Evolutionary conservation across 2,329 filamentous ascomycete species (phyloP).

Genomic region (Aureobasidium uvarum): DNA sequence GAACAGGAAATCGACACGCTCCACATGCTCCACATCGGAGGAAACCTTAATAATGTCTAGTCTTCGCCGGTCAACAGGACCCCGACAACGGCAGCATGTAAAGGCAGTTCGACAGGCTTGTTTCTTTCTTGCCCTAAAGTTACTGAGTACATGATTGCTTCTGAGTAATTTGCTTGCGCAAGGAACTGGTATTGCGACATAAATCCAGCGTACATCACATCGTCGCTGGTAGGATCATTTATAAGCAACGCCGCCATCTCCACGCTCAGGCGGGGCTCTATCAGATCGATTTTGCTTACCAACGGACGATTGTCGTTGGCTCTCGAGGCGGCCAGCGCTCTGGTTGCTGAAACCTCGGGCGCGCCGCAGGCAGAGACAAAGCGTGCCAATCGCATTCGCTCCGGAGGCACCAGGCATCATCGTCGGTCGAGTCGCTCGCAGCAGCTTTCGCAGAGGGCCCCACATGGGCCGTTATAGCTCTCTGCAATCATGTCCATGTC

Average conservation of each 20-base stretch:
- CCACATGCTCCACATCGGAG: constrained; percentile 19
- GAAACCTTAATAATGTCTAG: constrained; percentile 15
- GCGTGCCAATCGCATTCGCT: background rate
- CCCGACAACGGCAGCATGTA: constrained; percentile 9
- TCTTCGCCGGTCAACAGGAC: background rate
- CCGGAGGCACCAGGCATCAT: background rate
- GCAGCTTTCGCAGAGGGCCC: constrained; percentile 16
- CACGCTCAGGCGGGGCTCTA: constrained; percentile 18
- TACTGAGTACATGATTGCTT: background rate
- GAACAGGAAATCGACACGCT: background rate
- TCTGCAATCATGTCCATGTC: constrained; percentile 21
- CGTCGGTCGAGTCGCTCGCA: background rate
- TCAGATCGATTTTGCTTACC: constrained; percentile 9
- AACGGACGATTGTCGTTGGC: constrained; percentile 4
- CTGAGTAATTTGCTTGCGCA: background rate
- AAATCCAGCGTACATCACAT: background rate
- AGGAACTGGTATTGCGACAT: background rate
- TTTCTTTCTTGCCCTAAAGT: background rate
- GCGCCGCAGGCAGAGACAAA: background rate
- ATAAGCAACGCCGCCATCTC: constrained; percentile 17
- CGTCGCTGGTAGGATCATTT: background rate
- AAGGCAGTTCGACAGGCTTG: background rate
- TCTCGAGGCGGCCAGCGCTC: background rate
- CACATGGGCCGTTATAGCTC: constrained; percentile 26
- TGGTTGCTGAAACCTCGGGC: constrained; percentile 6